Percentiles rank a stretch among this genome's conserved stretches.
Evolutionary conservation across 257 asterid species (phyloP).

Genomic region (Ophiorrhiza pumila): DNA sequence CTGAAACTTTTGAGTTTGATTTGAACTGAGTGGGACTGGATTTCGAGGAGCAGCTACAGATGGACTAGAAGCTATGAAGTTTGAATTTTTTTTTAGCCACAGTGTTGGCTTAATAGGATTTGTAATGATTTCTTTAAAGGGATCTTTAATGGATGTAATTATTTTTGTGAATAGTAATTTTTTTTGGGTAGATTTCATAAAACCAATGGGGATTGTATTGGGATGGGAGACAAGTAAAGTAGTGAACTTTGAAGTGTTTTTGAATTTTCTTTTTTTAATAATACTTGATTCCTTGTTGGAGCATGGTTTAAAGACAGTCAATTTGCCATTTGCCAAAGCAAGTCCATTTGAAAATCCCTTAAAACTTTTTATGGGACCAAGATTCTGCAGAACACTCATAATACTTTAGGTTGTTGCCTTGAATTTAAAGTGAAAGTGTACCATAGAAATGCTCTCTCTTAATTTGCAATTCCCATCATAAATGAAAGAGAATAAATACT

Average conservation of each 20-base stretch:
- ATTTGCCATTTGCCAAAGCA: constrained; percentile 3
- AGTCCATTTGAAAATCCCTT: too few species aligned
- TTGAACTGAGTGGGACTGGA: constrained; percentile 27
- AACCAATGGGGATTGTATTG: constrained; percentile 23
- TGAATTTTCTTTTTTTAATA: constrained; percentile 28
- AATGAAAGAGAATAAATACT: not conserved
- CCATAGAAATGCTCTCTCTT: not conserved
- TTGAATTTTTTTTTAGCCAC: constrained; percentile 38
- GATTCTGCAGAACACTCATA: not conserved
- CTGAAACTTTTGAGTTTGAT: constrained; percentile 34
- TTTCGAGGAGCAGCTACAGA: constrained; percentile 37
- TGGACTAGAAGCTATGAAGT: constrained; percentile 27
- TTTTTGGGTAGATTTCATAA: constrained; percentile 13
- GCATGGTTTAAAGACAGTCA: constrained; percentile 23
- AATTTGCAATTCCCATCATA: not conserved
- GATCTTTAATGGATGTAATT: constrained; percentile 1
- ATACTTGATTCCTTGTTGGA: constrained; percentile 32
- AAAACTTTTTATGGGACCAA: constrained; percentile 3
- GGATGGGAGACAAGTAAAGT: constrained; percentile 34
- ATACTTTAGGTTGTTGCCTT: not conserved
- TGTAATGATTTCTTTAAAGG: not conserved
- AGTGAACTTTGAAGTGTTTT: not conserved
- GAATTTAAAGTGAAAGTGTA: not conserved
- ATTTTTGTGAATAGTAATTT: constrained; percentile 13
- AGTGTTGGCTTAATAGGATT: not conserved